Base-by-base conservation (phyloP, 2,329 filamentous ascomycete genomes). In the Shiraia sp. region DNA sequence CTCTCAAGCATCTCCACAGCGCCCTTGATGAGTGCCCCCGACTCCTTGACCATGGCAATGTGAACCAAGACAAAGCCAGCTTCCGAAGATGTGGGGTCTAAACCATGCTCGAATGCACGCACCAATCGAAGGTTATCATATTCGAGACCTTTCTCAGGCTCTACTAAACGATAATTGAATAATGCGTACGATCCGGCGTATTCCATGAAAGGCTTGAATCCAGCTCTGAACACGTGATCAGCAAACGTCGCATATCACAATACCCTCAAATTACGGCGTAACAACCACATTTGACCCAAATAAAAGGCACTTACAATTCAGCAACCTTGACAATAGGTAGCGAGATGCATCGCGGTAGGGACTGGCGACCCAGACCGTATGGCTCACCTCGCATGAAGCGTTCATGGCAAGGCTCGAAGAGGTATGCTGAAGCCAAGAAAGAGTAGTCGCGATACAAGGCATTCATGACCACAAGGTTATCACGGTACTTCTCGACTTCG, bases 1-100 rank as follows among this genome's bases (percentile, higher is more conserved):
- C 71, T 69, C 29, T 86, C 79, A 16, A 95, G 77, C 36, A 86
- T 80, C 36, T 82, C 77, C 32, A 89, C 78, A 3, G 84, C 81
- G 23, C 89, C 89, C 29, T 81, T 79, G 32, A 96, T 83, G 1
- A 97, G 77, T 1, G 83, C 81, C 0, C 86, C 86, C 0, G 90
- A 91, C 70, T 95, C 83, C 65, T 85, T 85, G 35, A 96, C 92
- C 91, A 96, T 97, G 70, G 95, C 90, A 36, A 97, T 85, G 69
- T 96, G 92, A 4, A 93, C 91, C 10, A 96, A 80, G n/a, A 96
- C 90, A 66, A 97, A 96, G 35, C 92, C 92, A 1, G 92, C 92
- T 70, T 96, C 92, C 6, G 90, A 96, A 3, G 89, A 95, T 23
- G 79, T 79, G 0, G 88, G 88, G 66, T 96, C 88, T 7, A 96